Base-by-base conservation (phyloP, 148 eudicot genomes). In the Amaranthus cruentus region DNA sequence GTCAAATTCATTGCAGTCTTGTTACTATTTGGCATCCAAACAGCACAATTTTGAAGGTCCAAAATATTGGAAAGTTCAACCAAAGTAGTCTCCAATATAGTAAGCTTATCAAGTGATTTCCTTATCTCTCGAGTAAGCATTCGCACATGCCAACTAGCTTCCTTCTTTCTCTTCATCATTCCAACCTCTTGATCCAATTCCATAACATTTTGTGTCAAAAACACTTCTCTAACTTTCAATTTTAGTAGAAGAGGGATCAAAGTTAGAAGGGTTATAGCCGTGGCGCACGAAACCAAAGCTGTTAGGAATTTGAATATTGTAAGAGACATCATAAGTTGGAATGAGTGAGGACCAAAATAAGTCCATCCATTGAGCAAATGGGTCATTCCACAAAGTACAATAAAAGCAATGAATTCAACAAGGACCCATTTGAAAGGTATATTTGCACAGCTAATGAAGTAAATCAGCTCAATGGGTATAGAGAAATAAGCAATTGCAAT, bases 371-470 rank as follows among this genome's bases (percentile, higher is more conserved):
- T 93, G 64, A 93, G 87, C 70, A 93, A 80, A 85, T 93, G 98
- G 46, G 98, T 93, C 91, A 88, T 84, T 21, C 98, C 98, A 83
- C 98, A 93, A 15, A 93, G 92, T 46, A 93, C 97, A 73, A 93
- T 93, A 85, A 93, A 93, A 62, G 92, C 88, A 13, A 89, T 89
- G 85, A 93, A 93, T 55, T 89, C 80, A 63, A 93, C 68, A 7
- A 93, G 88, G 5, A 93, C 95, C 98, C 97, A 93, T 84, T 88
- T 93, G 80, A 89, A 93, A 1, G 98, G 98, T 2, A 93, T 71
- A 63, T 88, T 91, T 9, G 97, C 89, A 71, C 98, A 93, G 76
- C 91, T 91, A 61, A 93, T 86, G 76, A 93, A 93, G 80, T 88
- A 93, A 42, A 93, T 84, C 11, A 93, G 82, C 85, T 93, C 98